Evolutionary conservation across 2,329 filamentous ascomycete species (phyloP).

Genomic region (Fusarium transvaalense): DNA sequence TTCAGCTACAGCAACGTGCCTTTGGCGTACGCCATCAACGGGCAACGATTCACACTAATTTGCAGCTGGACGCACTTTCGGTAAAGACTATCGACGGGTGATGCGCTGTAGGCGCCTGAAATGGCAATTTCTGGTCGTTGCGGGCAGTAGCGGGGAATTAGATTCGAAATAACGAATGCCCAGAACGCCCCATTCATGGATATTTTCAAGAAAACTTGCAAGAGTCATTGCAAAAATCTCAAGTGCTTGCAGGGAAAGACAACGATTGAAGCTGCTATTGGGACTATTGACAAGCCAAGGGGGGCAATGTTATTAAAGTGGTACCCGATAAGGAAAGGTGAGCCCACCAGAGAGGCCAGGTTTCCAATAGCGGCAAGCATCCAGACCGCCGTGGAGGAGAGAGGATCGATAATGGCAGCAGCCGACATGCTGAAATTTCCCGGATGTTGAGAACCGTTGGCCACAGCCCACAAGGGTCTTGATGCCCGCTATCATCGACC

Average conservation of each 20-base stretch:
- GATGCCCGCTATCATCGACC: conserved; percentile 4
- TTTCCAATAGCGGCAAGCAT: conserved; percentile 41
- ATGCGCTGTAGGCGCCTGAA: conserved; percentile 22
- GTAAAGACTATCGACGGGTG: neutral
- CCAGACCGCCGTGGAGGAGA: conserved; percentile 29
- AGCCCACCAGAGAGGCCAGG: conserved; percentile 6
- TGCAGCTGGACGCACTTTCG: conserved; percentile 3
- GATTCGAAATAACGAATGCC: conserved; percentile 17
- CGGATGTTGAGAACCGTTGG: conserved; percentile 14
- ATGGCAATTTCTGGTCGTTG: conserved; percentile 5
- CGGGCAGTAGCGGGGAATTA: neutral
- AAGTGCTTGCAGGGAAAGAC: conserved; percentile 29
- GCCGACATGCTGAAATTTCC: conserved; percentile 31
- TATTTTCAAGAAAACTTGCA: conserved; percentile 22
- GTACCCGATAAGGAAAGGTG: conserved; percentile 34
- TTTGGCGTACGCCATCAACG: conserved; percentile 29
- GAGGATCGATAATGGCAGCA: conserved; percentile 28
- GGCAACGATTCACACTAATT: conserved; percentile 33
- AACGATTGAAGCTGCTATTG: conserved; percentile 32
- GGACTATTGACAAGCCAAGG: conserved; percentile 34
- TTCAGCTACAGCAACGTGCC: conserved; percentile 36
- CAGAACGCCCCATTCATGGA: conserved; percentile 21
- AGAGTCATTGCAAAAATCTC: conserved; percentile 28
- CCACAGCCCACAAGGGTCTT: conserved; percentile 25
- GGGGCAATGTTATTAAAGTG: conserved; percentile 39